Base-by-base conservation (phyloP, 768 basidiomycete genomes). In the Panaeolus papilionaceus region DNA sequence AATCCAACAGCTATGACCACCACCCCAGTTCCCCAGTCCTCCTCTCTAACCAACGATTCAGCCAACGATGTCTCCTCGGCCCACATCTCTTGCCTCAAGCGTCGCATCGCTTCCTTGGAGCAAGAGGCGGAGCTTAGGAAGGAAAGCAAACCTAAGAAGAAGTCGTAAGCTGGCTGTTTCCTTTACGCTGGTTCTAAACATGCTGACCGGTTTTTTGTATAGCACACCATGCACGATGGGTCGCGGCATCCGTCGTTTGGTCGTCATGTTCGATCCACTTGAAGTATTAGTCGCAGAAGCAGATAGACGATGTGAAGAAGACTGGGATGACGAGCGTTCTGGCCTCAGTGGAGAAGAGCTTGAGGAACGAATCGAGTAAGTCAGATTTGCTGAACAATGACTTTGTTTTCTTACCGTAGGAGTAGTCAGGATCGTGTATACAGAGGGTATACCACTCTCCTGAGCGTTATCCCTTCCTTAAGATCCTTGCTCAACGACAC, bases 201-300 rank as follows among this genome's bases (percentile, higher is more conserved):
- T 40, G 39, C 39, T 40, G 10, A 40, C 39, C 7, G 39, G 39
- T 40, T 40, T 40, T 40, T 47, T 63, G 37, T 38, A 54, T 67
- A 67, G 66, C 18, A 62, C 58, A 38, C 39, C 54, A 44, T 47
- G 47, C 38, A 67, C 62, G 40, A 38, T 42, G 38, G 67, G 67
- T 64, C 63, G 67, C 18, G 63, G 67, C 12, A 67, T 67, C 28
- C 38, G 63, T 38, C 38, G 62, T 40, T 51, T 67, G 38, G 49
- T 67, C 38, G 45, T 62, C 3, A 62, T 67, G 51, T 67, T 67
- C 20, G 63, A 67, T 37, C 20, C 62, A 54, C 62, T 67, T n/a
- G 62, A 67, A 23, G 40, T 28, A 54, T 49, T 67, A 20, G 61
- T 67, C 45, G 51, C 38, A 16, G 67, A 54, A 54, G 67, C 23